Base-by-base conservation (phyloP, 345 rosid genomes). In the Tarenaya hassleriana region DNA sequence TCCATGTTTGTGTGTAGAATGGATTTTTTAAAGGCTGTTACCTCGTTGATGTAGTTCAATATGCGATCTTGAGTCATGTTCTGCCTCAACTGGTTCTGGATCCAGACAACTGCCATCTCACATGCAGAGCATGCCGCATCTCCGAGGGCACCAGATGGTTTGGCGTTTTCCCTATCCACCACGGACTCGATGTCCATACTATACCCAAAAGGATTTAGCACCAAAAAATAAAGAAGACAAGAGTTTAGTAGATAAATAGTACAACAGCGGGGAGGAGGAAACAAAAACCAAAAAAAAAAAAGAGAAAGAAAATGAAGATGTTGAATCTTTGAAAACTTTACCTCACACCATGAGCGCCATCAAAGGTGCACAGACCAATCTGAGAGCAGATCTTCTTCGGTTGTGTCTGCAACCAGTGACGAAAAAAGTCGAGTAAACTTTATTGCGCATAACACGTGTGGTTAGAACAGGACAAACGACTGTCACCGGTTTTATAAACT, bases 41-140 rank as follows among this genome's bases (percentile, higher is more conserved):
- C 95, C 72, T 80, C 71, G 40, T 81, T 69, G 54, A 63, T 70
- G 54, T 84, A 92, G 57, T 75, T 52, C 63, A 92, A 61, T 62
- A 88, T 68, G 27, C 4, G 62, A 0, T 92, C 86, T 59, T 72
- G 76, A 6, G 96, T 82, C 71, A 73, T 69, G 77, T 91, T 88
- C 69, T 77, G 85, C 71, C 56, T 74, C 50, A 88, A 63, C 68
- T 84, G 80, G 78, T 79, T 81, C 62, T 84, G 83, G 75, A 83
- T 83, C 98, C 98, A 91, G 12, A 77, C 80, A 63, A 82, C 95
- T 46, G 94, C 80, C 98, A 78, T 82, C 82, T 88, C 90, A 71
- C 96, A 91, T 62, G 84, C 80, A 21, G 84, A 53, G 67, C 98
- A 91, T 66, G 64, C 70, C 11, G 81, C 86, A 49, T 75, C 80